Conservation (phyloP, 2,329 filamentous ascomycete species). For the Westerdykella aurantiaca region DNA sequence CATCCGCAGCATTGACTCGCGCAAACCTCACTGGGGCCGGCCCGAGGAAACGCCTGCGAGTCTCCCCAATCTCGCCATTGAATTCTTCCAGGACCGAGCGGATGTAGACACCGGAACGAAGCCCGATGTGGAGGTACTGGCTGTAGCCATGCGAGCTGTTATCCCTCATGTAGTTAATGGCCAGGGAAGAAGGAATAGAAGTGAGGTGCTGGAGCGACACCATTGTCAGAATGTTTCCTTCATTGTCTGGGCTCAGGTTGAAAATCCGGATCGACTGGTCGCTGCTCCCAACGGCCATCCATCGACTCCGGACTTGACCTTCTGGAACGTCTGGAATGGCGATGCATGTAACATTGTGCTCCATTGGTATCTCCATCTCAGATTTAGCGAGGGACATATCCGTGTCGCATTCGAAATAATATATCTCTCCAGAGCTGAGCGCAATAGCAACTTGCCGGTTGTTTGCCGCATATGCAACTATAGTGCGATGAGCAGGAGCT, state of each 20-base stretch:
- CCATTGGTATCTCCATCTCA: constrained; percentile 89
- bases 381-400: constrained; percentile 91
- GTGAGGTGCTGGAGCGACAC: constrained; percentile 93
- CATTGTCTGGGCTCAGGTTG: constrained; percentile 83
- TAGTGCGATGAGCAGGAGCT: constrained; percentile 86
- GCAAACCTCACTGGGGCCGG: constrained; percentile 86
- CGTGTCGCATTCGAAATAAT: constrained; percentile 95
- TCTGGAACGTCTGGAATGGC: constrained; percentile 89
- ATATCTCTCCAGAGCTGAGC: constrained; percentile 90
- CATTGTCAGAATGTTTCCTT: constrained; percentile 62
- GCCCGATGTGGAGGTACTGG: constrained; percentile 89
- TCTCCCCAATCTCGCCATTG: constrained; percentile 92
- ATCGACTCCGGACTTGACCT: constrained; percentile 81
- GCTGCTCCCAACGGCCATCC: constrained; percentile 92
- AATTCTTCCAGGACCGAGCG: constrained; percentile 92
- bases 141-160: constrained; percentile 83
- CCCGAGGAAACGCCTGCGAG: constrained; percentile 87
- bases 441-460: constrained; percentile 89
- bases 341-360: constrained; percentile 89
- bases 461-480: constrained; percentile 91
- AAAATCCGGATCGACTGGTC: constrained; percentile 93
- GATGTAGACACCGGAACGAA: constrained; percentile 93
- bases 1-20: constrained; percentile 78
- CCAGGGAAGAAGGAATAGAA: constrained; percentile 78
- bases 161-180: constrained; percentile 93